These are phyloP conservation scores for Melampsora americana DNA, from an alignment of 1,284 basidiomycete species.

Conservation along the genomic window DNA sequence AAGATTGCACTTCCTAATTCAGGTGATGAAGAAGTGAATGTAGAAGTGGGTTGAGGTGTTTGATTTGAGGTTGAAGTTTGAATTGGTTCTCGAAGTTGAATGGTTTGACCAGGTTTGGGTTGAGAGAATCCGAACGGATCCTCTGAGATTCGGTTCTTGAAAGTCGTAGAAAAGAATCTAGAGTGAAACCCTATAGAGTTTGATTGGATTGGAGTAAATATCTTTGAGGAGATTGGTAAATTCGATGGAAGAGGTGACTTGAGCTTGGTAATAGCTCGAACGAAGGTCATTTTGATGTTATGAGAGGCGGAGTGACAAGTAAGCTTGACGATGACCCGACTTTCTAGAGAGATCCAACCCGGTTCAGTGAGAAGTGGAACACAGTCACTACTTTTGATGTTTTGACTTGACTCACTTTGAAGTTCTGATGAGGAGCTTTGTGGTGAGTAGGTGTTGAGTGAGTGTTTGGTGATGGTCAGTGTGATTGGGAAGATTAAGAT, in stretches of 20 bases:
- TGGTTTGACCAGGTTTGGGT: background rate
- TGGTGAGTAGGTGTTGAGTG: too few relatives aligned
- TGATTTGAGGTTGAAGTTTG: background rate
- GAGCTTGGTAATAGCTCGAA: background rate
- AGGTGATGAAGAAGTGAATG: conserved; percentile 8
- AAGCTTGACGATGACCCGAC: background rate
- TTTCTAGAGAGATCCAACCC: too few relatives aligned
- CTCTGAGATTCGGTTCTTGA: background rate
- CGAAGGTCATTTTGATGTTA: background rate
- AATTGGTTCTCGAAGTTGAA: background rate
- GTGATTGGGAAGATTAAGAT: too few relatives aligned
- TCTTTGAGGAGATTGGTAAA: background rate
- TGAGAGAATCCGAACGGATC: conserved; percentile 9
- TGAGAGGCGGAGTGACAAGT: too few relatives aligned
- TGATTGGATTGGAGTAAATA: background rate
- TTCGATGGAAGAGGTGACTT: background rate
- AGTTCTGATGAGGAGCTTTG: too few relatives aligned
- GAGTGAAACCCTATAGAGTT: background rate
- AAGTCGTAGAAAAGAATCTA: background rate
- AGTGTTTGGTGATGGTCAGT: too few relatives aligned
- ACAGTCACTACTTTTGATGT: too few relatives aligned
- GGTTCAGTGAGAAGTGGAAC: too few relatives aligned
- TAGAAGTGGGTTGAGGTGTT: background rate
- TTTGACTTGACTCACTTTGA: too few relatives aligned
- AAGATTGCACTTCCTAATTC: conserved; percentile 18